Evolutionary conservation across 108 stramenopile genomes (phyloP).

Genomic region (Parmales sp.): DNA sequence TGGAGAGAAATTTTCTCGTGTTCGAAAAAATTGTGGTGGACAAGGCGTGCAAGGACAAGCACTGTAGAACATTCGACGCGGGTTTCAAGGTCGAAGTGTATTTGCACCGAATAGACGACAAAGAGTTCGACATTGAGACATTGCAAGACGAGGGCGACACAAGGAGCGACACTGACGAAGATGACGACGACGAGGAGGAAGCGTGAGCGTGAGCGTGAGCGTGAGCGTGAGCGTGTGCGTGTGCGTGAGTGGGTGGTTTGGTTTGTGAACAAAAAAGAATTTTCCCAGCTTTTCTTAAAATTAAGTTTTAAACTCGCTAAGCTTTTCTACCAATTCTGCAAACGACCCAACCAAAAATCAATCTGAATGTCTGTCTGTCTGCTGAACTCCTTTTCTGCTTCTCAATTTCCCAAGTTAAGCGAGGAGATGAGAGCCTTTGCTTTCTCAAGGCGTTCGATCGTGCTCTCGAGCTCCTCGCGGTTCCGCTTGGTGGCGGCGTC

Average conservation of each 20-base stretch:
- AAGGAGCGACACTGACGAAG: not conserved
- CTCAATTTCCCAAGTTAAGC: no score
- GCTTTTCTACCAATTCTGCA: no score
- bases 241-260: no score
- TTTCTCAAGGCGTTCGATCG: not conserved
- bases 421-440: not conserved
- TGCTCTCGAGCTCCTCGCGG: not conserved
- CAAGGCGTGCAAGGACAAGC: slow-evolving; percentile 34
- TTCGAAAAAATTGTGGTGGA: slow-evolving; percentile 26
- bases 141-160: slow-evolving; percentile 3
- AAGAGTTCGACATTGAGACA: not conserved
- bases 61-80: slow-evolving; percentile 17
- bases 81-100: slow-evolving; percentile 27
- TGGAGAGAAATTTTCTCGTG: slow-evolving; percentile 13
- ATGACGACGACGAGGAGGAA: not conserved
- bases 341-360: no score
- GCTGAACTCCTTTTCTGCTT: no score
- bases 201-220: no score
- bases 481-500: not conserved
- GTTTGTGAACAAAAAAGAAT: no score
- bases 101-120: slow-evolving; percentile 18
- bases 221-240: no score
- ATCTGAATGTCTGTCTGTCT: no score
- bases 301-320: no score
- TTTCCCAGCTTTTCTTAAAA: no score